A percentile compares a stretch with the other conserved stretches of the same genome.
These are phyloP conservation scores for Mycena belliarum DNA, from an alignment of 768 basidiomycete genomes.

Conservation along the genomic window DNA sequence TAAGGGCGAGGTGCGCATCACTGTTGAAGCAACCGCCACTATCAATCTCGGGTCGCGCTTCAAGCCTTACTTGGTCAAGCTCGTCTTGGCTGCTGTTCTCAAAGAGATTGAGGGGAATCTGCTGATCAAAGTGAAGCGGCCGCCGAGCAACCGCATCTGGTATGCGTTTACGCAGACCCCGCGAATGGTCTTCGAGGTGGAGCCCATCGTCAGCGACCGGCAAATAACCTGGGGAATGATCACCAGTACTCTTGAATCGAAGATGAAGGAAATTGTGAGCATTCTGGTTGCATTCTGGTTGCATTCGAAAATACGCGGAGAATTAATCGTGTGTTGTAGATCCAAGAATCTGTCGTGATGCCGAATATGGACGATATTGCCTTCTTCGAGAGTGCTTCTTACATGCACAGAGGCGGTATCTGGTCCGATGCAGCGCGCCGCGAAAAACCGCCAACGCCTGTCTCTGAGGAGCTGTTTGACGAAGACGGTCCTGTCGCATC, in stretches of 20 bases:
- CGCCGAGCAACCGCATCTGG: slow-evolving; percentile 95
- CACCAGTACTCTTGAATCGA: slow-evolving; percentile 83
- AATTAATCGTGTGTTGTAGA: slow-evolving; percentile 45
- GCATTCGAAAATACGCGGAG: background rate
- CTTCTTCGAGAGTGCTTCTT: slow-evolving; percentile 80
- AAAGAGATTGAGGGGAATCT: slow-evolving; percentile 92
- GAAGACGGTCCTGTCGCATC: slow-evolving; percentile 38
- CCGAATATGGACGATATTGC: slow-evolving; percentile 99
- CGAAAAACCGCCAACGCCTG: slow-evolving; percentile 30
- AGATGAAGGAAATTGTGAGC: slow-evolving; percentile 83
- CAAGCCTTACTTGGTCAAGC: slow-evolving; percentile 87
- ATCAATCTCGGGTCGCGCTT: slow-evolving; percentile 83
- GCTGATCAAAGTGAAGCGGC: slow-evolving; percentile 87
- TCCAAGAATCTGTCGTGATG: slow-evolving; percentile 90
- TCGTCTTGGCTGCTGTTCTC: slow-evolving; percentile 85
- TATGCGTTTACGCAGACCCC: slow-evolving; percentile 92
- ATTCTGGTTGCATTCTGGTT: too few relatives aligned
- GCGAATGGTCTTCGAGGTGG: slow-evolving; percentile 83
- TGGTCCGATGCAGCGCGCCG: slow-evolving; percentile 74
- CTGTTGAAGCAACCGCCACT: slow-evolving; percentile 85
- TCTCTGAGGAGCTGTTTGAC: slow-evolving; percentile 22
- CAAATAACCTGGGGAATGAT: slow-evolving; percentile 96
- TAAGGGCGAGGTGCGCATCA: slow-evolving; percentile 88
- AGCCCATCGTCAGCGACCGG: slow-evolving; percentile 91
- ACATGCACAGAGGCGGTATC: slow-evolving; percentile 80